These are phyloP conservation scores for Ballota nigra DNA, from an alignment of 257 asterid genomes.

Conservation along the genomic window DNA sequence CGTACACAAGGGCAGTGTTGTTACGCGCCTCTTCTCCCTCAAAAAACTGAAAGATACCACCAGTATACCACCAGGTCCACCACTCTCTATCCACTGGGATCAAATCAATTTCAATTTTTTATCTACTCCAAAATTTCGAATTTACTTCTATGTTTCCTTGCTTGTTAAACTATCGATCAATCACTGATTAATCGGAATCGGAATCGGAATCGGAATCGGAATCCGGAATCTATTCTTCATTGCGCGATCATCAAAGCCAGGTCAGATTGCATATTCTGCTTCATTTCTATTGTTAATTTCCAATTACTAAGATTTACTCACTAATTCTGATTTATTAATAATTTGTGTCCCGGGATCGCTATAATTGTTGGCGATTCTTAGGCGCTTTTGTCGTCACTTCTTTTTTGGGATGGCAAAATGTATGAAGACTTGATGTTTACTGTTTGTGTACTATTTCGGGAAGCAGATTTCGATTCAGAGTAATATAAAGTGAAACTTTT, in stretches of 20 bases:
- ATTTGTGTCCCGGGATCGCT: conserved; percentile 15
- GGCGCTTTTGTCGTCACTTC: conserved; percentile 1
- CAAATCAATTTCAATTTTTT: neutral
- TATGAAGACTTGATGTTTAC: conserved; percentile 2
- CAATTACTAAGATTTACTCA: neutral
- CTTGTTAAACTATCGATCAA: neutral
- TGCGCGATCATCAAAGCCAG: conserved; percentile 30
- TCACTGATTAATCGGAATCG: neutral
- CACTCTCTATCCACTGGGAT: conserved; percentile 12
- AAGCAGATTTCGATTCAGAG: conserved; percentile 20
- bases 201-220: conserved; percentile 35
- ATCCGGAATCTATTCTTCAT: conserved; percentile 21
- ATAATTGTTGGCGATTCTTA: conserved; percentile 15
- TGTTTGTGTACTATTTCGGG: conserved; percentile 7
- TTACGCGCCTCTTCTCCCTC: conserved; percentile 23
- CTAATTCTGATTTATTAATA: conserved; percentile 18
- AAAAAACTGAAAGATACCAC: neutral
- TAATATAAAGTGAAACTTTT: conserved; percentile 23
- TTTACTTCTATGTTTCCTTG: neutral
- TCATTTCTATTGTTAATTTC: conserved; percentile 15
- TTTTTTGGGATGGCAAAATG: conserved; percentile 16
- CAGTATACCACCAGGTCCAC: neutral
- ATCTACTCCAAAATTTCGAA: neutral
- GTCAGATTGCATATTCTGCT: conserved; percentile 30
- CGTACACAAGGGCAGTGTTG: conserved; percentile 1